A percentile compares a stretch with the other conserved stretches of the same genome.
Evolutionary conservation across 169 alveolate species (phyloP).

Genomic region (Amoebophrya sp.): DNA sequence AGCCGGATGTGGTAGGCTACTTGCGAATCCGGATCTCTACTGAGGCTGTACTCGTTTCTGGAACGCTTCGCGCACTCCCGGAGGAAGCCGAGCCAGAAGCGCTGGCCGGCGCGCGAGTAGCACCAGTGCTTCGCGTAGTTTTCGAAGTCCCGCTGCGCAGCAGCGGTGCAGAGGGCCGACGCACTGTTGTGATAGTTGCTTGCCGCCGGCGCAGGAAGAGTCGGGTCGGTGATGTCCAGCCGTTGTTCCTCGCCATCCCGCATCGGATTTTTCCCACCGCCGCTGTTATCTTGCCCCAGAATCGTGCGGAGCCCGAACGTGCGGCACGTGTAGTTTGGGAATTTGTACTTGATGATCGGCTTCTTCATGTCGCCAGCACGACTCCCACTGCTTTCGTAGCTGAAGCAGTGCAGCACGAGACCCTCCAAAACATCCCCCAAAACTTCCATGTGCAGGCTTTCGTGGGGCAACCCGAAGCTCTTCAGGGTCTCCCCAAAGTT

Average conservation of each 20-base stretch:
- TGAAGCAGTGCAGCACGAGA: background rate
- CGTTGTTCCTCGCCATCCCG: no score
- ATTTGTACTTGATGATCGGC: background rate
- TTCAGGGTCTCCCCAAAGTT: background rate
- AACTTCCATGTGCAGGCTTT: background rate
- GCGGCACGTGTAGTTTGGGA: background rate
- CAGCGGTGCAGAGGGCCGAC: background rate
- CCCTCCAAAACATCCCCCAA: background rate
- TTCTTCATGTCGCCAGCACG: background rate
- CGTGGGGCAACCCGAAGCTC: background rate
- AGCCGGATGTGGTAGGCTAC: background rate
- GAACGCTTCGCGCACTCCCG: background rate
- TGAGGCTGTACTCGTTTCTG: background rate
- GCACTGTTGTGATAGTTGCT: no score
- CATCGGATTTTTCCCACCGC: no score
- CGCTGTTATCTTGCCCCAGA: no score
- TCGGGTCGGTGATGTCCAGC: no score
- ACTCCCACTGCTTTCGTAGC: background rate
- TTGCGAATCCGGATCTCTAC: background rate
- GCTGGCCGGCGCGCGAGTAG: background rate
- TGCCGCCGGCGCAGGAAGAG: no score
- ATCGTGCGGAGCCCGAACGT: background rate
- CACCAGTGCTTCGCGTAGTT: background rate
- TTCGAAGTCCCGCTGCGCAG: background rate
- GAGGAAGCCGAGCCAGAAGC: background rate